phyloP scores from a whole-genome alignment of 345 rosid genomes.

The Heritiera littoralis region DNA sequence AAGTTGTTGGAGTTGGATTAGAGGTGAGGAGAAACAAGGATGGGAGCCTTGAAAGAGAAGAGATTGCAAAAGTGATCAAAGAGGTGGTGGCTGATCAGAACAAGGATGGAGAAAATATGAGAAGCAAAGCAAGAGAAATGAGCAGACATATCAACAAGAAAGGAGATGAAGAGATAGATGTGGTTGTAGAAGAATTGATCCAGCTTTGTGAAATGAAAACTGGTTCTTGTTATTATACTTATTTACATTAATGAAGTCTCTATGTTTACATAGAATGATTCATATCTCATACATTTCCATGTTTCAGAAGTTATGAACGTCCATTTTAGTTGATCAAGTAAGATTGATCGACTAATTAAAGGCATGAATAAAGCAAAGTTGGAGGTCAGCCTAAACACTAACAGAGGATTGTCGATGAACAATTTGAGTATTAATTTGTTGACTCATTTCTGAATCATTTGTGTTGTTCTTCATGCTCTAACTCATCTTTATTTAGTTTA shows the following conservation, averaged over 20 bases:
- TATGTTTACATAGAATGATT: no score
- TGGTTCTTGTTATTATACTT: background rate
- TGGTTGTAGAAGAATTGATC: conserved; percentile 25
- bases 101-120: conserved; percentile 24
- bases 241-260: background rate
- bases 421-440: no score
- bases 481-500: background rate
- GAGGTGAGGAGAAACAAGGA: conserved; percentile 29
- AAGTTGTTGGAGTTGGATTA: conserved; percentile 34
- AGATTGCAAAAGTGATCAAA: conserved; percentile 24
- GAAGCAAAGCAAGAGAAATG: conserved; percentile 33
- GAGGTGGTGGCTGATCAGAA: conserved; percentile 21
- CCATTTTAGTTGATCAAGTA: no score
- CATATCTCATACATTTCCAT: no score
- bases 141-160: conserved; percentile 26
- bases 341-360: no score
- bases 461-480: background rate
- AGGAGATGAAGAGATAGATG: conserved; percentile 35
- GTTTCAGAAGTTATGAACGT: no score
- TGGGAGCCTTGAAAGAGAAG: conserved; percentile 25
- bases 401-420: no score
- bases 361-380: no score
- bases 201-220: background rate
- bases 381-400: no score
- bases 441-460: no score